These are phyloP conservation scores for Sutorius eximius DNA, from an alignment of 1,284 basidiomycete genomes.

Conservation along the genomic window DNA sequence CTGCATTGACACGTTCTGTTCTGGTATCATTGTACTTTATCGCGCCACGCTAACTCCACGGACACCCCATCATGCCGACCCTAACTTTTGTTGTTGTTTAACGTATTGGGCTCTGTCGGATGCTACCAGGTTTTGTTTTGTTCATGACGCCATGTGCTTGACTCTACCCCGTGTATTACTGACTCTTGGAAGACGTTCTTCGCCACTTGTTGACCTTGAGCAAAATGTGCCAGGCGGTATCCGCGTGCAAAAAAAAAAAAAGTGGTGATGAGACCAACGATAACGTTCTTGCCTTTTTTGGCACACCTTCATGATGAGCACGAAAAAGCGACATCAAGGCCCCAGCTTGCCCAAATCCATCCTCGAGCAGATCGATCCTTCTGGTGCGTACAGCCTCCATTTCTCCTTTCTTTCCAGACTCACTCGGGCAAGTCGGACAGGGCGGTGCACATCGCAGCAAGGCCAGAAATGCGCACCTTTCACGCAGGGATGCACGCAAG, in stretches of 20 bases:
- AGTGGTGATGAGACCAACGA: background rate
- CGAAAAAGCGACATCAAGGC: constrained; percentile 12
- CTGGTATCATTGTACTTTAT: constrained; percentile 23
- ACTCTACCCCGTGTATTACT: constrained; percentile 1
- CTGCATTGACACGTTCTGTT: constrained; percentile 2
- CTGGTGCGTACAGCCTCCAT: constrained; percentile 7
- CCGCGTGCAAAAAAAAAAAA: background rate
- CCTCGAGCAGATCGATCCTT: constrained; percentile 25
- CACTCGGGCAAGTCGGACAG: background rate
- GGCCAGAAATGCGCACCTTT: constrained; percentile 25
- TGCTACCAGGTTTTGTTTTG: background rate
- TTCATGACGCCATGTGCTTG: background rate
- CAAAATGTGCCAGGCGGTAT: background rate
- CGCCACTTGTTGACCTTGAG: too few species aligned
- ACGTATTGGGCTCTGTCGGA: constrained; percentile 2
- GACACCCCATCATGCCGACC: constrained; percentile 15
- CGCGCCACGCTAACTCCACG: constrained; percentile 8
- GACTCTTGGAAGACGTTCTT: background rate
- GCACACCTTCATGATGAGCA: constrained; percentile 18
- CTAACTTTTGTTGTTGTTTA: constrained; percentile 7
- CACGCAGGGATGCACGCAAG: constrained; percentile 67
- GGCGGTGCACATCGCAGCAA: constrained; percentile 6
- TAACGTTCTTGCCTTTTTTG: background rate
- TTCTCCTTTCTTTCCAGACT: background rate
- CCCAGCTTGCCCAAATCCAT: constrained; percentile 30